Percentiles rank a stretch among this genome's conserved stretches.
Evolutionary conservation across 192 early-diverging fungal species (phyloP).

Genomic region (Linnemannia hyalina): DNA sequence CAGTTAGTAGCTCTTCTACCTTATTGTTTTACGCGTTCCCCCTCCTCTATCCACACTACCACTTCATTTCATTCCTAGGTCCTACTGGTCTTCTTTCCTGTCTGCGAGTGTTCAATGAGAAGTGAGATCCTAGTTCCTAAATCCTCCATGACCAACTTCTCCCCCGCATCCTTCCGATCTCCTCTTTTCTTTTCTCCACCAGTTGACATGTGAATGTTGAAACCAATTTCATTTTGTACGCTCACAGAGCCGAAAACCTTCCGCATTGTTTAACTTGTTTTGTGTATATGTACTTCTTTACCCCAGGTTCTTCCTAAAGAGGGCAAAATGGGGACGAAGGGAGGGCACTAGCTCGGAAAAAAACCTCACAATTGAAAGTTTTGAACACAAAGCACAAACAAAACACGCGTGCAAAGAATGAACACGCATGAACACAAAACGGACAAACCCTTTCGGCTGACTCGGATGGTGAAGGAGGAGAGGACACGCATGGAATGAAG

Average conservation of each 20-base stretch:
- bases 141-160: neutral
- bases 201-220: neutral
- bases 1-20: too few species aligned
- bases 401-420: neutral
- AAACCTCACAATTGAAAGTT: neutral
- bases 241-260: neutral
- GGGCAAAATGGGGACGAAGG: neutral
- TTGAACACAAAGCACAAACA: neutral
- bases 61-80: too few species aligned
- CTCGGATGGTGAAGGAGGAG: neutral
- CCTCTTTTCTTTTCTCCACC: neutral
- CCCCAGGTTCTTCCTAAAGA: constrained; percentile 18
- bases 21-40: too few species aligned
- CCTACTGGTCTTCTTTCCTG: too few species aligned
- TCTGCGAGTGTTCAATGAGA: too few species aligned
- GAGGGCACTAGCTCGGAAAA: neutral
- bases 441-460: neutral
- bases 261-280: neutral
- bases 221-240: constrained; percentile 1
- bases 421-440: neutral
- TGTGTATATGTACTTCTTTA: neutral
- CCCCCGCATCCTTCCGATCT: neutral
- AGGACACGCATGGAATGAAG: neutral
- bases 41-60: too few species aligned
- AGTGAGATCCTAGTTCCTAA: neutral